Percentiles rank a stretch among this genome's conserved stretches.
phyloP scores from a whole-genome alignment of 805 yeast species.

The Candida ipomoeae region DNA sequence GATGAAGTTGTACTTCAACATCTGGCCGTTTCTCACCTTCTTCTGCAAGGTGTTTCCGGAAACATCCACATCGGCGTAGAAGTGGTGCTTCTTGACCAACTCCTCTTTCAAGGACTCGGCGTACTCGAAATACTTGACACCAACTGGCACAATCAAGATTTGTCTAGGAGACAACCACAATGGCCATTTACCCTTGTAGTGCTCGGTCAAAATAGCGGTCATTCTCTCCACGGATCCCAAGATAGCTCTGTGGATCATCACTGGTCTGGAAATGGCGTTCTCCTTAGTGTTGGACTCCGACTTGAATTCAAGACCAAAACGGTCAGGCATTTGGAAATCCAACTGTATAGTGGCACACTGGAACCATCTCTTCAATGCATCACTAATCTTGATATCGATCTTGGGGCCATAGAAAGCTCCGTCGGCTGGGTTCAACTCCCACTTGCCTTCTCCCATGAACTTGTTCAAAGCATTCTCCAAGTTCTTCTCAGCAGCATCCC shows the following conservation, averaged over 20 bases:
- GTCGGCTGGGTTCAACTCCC: constrained; percentile 96
- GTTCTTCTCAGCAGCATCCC: constrained; percentile 88
- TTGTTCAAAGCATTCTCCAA: constrained; percentile 76
- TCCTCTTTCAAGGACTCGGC: constrained; percentile 75
- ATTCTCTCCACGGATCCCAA: constrained; percentile 98
- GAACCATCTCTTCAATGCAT: constrained; percentile 94
- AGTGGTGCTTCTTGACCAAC: constrained; percentile 62
- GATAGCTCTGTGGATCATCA: constrained; percentile 98
- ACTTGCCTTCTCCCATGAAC: constrained; percentile 72
- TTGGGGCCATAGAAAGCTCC: constrained; percentile 97
- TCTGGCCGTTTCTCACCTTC: constrained; percentile 96
- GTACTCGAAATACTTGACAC: constrained; percentile 86
- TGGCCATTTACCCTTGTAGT: constrained; percentile 99
- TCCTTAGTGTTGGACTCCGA: constrained; percentile 53
- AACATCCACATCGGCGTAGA: constrained; percentile 89
- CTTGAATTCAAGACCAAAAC: constrained; percentile 88
- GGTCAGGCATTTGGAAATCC: constrained; percentile 95
- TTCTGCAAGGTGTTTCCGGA: constrained; percentile 95
- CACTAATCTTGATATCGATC: constrained; percentile 93
- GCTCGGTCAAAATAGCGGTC: constrained; percentile 98
- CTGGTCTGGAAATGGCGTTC: constrained; percentile 75
- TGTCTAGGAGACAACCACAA: constrained; percentile 99
- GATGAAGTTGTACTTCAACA: constrained; percentile 90
- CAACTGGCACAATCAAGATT: constrained; percentile 93
- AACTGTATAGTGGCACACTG: constrained; percentile 99